phyloP scores from a whole-genome alignment of 2,329 filamentous ascomycete species.

The Lithohypha guttulata region DNA sequence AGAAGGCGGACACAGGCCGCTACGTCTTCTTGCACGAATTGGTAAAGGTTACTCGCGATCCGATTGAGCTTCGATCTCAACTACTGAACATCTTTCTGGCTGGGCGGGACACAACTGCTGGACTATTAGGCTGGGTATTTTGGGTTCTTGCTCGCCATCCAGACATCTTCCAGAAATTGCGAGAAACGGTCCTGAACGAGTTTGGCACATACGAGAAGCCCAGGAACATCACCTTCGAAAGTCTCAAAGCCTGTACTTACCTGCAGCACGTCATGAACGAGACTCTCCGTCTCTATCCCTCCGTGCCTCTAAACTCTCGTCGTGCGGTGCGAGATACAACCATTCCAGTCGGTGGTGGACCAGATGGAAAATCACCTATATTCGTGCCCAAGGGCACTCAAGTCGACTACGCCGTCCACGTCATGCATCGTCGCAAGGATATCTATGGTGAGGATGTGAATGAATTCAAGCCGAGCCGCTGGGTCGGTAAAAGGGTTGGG shows the following conservation, averaged over 20 bases:
- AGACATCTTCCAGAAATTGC: constrained; percentile 31
- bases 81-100: constrained; percentile 29
- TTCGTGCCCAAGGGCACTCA: constrained; percentile 43
- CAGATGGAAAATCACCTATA: constrained; percentile 36
- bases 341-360: constrained; percentile 39
- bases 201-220: constrained; percentile 11
- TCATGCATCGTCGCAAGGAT: constrained; percentile 60
- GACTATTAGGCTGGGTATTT: constrained; percentile 25
- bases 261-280: constrained; percentile 23
- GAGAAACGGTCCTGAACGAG: constrained; percentile 21
- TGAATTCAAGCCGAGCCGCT: constrained; percentile 56
- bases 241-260: constrained; percentile 15
- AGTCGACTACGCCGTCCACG: constrained; percentile 56
- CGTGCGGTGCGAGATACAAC: constrained; percentile 39
- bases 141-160: constrained; percentile 23
- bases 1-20: not conserved
- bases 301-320: constrained; percentile 42
- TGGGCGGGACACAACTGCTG: constrained; percentile 29
- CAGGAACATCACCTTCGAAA: constrained; percentile 12
- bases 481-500: constrained; percentile 62
- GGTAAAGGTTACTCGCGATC: constrained; percentile 18
- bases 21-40: constrained; percentile 18
- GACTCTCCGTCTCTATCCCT: constrained; percentile 38
- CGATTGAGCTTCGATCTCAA: constrained; percentile 21
- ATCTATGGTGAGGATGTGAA: constrained; percentile 38